Conservation (phyloP, 2,329 filamentous ascomycete species). For the Cyphellophora attinorum region DNA sequence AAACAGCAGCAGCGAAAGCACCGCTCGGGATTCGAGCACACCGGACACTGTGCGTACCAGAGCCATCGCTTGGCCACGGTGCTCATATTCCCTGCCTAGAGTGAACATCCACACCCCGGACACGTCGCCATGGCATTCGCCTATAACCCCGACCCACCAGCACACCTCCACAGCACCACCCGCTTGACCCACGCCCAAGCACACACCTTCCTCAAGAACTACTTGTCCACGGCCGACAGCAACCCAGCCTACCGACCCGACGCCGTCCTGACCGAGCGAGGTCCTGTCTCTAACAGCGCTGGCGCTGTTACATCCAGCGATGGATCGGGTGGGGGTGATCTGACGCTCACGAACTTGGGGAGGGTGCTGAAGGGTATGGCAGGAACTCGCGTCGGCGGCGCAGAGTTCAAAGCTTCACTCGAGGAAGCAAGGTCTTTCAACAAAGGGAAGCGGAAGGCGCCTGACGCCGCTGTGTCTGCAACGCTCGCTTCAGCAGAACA, state of each 20-base stretch:
- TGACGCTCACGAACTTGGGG: slow-evolving; percentile 16
- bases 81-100: too few species aligned
- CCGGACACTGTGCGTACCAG: too few species aligned
- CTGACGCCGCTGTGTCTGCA: not conserved
- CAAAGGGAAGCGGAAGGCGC: too few species aligned
- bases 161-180: slow-evolving; percentile 13
- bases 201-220: slow-evolving; percentile 14
- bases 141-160: slow-evolving; percentile 12
- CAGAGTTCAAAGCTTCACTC: too few species aligned
- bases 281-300: slow-evolving; percentile 11
- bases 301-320: slow-evolving; percentile 1
- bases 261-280: slow-evolving; percentile 33
- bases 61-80: too few species aligned
- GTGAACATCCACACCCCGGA: too few species aligned
- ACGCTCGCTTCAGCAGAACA: not conserved
- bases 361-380: slow-evolving; percentile 15
- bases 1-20: too few species aligned
- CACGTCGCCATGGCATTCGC: too few species aligned
- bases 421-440: too few species aligned
- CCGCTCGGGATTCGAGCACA: too few species aligned
- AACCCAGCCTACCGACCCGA: slow-evolving; percentile 39
- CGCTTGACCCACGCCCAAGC: slow-evolving; percentile 17
- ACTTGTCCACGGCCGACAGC: slow-evolving; percentile 15
- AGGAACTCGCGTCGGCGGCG: slow-evolving; percentile 11
- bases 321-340: slow-evolving; percentile 4